Evolutionary conservation across 73 alveolate genomes (phyloP).

Genomic region (Uronychia setigera): DNA sequence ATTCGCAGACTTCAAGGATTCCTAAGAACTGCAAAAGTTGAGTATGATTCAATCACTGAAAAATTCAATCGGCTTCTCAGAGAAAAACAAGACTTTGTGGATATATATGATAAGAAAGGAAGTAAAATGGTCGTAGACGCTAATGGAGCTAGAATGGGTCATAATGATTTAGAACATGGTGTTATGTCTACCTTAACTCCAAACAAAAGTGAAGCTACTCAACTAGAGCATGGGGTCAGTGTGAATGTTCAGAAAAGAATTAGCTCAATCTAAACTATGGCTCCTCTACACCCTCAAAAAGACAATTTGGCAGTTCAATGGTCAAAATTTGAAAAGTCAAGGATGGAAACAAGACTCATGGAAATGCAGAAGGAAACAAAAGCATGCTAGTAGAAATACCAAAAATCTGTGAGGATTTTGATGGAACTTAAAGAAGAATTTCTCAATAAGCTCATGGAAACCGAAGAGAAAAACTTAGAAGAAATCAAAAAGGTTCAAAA

Average conservation of each 20-base stretch:
- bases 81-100: conserved; percentile 32
- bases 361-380: neutral
- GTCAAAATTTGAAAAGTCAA: neutral
- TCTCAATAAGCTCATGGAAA: conserved; percentile 15
- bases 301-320: neutral
- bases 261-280: too few relatives aligned
- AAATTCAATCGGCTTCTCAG: conserved; percentile 7
- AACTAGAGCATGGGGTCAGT: too few relatives aligned
- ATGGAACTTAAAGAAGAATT: conserved; percentile 37
- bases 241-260: too few relatives aligned
- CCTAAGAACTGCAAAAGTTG: neutral
- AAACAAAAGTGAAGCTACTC: too few relatives aligned
- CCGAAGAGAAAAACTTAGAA: conserved; percentile 19
- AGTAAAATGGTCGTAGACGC: too few relatives aligned
- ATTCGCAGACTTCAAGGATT: conserved; percentile 32
- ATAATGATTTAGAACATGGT: too few relatives aligned
- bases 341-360: neutral
- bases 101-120: neutral
- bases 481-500: conserved; percentile 3
- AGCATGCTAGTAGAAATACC: conserved; percentile 23
- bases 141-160: too few relatives aligned
- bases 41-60: neutral
- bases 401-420: neutral
- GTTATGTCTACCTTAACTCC: too few relatives aligned
- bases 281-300: too few relatives aligned